Conservation (phyloP, 805 yeast genomes). For the Danielia oregonensis region DNA sequence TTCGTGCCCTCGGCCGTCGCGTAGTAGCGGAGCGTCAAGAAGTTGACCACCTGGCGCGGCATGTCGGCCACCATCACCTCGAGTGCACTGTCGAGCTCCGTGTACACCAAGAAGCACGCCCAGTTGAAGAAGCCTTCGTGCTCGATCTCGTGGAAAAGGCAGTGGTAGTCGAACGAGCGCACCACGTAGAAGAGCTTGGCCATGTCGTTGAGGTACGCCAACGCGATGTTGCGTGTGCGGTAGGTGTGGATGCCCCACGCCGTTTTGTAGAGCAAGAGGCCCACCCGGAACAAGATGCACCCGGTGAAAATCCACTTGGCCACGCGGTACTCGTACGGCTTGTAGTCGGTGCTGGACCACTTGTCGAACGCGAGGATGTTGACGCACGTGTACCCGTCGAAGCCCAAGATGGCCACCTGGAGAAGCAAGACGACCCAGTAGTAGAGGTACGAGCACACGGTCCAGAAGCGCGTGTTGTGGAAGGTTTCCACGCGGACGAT, state of each 20-base stretch:
- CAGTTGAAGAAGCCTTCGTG: conserved; percentile 61
- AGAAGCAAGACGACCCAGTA: conserved; percentile 47
- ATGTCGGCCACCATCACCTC: conserved; percentile 70
- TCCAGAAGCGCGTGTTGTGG: conserved; percentile 40
- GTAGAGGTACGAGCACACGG: conserved; percentile 41
- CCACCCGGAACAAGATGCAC: conserved; percentile 71
- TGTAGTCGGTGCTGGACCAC: conserved; percentile 55
- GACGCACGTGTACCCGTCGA: conserved; percentile 78
- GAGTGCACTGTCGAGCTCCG: conserved; percentile 60
- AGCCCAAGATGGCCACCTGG: conserved; percentile 50
- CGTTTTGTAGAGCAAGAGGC: conserved; percentile 53
- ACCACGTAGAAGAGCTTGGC: conserved; percentile 59
- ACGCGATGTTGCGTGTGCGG: conserved; percentile 60
- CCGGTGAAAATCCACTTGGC: conserved; percentile 73
- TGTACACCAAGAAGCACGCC: conserved; percentile 61
- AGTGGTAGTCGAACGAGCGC: conserved; percentile 58
- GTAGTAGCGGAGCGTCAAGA: conserved; percentile 58
- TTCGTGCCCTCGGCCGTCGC: conserved; percentile 45
- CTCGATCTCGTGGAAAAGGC: conserved; percentile 68
- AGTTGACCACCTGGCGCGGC: conserved; percentile 84
- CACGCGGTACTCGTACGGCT: conserved; percentile 47
- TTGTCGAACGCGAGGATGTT: conserved; percentile 66
- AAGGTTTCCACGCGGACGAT: conserved; percentile 45
- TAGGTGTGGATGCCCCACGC: conserved; percentile 56
- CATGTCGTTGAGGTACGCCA: conserved; percentile 63